Base-by-base conservation (phyloP, 228 moss, liverwort and hornwort genomes). In the Sphagnum magellanicum region DNA sequence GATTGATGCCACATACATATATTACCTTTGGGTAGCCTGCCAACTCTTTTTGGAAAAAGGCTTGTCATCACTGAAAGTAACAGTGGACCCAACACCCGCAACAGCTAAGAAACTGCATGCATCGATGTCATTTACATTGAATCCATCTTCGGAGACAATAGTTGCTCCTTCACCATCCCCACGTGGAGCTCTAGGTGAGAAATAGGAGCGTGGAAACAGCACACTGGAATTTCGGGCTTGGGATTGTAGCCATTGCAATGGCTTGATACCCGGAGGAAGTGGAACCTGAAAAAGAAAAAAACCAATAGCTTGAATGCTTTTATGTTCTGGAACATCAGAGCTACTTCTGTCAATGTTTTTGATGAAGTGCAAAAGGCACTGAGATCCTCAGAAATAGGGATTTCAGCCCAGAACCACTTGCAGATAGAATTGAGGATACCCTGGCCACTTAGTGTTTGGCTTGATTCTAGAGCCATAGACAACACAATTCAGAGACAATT, bases 241-340 rank as follows among this genome's bases (percentile, higher is more conserved):
- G 51, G 83, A 85, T 71, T 83, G 90, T n/a, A 98, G 92, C 98
- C 98, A 98, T 71, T 90, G 81, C 81, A 98, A 74, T 57, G 98
- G 94, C 73, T 86, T 89, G 70, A 94, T 78, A 49, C 85, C 90
- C 50, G 98, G 90, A 62, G 98, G 94, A 16, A 94, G 81, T 15
- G 98, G 98, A 64, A 94, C 98, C 97, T 97, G 70, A 62, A 57
- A 10, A 53, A 49, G 10, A 6, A 10, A 67, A 52, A 50, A 50
- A 16, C 17, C 0, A 65, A 14, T 46, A 16, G 67, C 17, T 64
- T 64, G 63, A 11, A 6, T 32, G 10, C 10, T 32, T 64, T 4
- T 10, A 32, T 32, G 48, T 32, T 64, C 17, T 49, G 15, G 63
- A 64, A 17, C 8, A 12, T 12, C 67, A 50, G 48, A 65, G 4